A percentile compares a stretch with the other conserved stretches of the same genome.
These are phyloP conservation scores for Cichorium intybus DNA, from an alignment of 140 eudicot species.

Conservation along the genomic window DNA sequence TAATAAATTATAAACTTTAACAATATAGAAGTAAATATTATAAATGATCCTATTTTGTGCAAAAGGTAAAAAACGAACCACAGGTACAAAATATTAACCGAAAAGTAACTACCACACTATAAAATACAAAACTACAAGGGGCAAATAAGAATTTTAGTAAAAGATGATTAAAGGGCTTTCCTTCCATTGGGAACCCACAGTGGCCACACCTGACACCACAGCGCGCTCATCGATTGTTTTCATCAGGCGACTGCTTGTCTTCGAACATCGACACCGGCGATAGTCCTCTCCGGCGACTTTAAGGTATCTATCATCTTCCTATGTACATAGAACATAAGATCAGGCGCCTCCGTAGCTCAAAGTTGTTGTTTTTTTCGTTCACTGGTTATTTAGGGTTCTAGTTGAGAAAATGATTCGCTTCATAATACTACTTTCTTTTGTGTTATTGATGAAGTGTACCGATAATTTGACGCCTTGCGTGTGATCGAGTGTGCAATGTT, in stretches of 20 bases:
- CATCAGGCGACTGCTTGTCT: constrained; percentile 12
- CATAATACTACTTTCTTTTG: background rate
- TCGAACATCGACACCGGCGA: constrained; percentile 9
- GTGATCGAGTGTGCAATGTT: background rate
- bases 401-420: background rate
- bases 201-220: background rate
- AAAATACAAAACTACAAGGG: constrained; percentile 7
- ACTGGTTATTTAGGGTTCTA: constrained; percentile 5
- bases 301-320: background rate
- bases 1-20: no score
- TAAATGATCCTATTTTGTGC: background rate
- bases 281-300: background rate
- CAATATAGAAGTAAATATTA: no score
- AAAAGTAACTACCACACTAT: background rate
- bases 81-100: background rate
- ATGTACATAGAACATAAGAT: background rate
- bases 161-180: constrained; percentile 19
- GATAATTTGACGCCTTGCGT: background rate
- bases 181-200: background rate
- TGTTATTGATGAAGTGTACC: background rate
- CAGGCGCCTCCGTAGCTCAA: background rate
- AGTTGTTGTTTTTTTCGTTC: background rate
- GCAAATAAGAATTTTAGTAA: background rate
- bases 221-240: background rate
- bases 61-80: background rate